Base-by-base conservation (phyloP, 2,329 filamentous ascomycete genomes). In the Fusarium sp. region DNA sequence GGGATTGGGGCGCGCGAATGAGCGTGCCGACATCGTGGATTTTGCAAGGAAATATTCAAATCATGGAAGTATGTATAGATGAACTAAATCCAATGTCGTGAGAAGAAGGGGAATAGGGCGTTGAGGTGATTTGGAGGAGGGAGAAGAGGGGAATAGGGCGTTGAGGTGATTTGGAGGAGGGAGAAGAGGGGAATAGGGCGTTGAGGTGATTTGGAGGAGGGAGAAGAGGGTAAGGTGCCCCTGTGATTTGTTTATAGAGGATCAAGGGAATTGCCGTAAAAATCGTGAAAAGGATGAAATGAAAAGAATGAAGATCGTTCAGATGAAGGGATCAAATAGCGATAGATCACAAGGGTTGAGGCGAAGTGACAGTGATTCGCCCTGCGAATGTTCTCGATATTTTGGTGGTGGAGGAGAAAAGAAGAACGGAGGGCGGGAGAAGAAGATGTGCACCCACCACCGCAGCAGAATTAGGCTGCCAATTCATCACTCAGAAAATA, bases 351-450 rank as follows among this genome's bases (percentile, higher is more conserved):
- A 48, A 26, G 33, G 10, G 26, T 10, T 11, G 27, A 30, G n/a
- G 15, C 26, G 41, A 14, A 15, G 40, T 15, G 32, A 33, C 20
- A 35, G n/a, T 33, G 23, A 45, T 20, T 33, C 12, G 20, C 50
- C 38, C 40, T 26, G n/a, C 14, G 26, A 30, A 35, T 41, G 23
- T 33, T 40, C 40, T 17, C 23, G 17, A 13, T 55, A 26, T 32
- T 52, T 27, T 54, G 55, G 32, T 67, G 63, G 38, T 40, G 48
- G 17, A 35, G 38, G 17, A 35, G 42, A 56, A 50, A 56, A 38
- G 26, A 23, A 56, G 35, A 35, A 32, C 15, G 35, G 35, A 38
- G 32, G 55, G 63, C 9, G n/a, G 40, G 32, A 62, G 48, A 67
- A 54, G 20, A 37, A 45, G 37, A 37, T 32, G 32, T 55, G 10